These are phyloP conservation scores for Fragilariopsis cylindrus DNA, from an alignment of 108 stramenopile genomes.

Conservation along the genomic window DNA sequence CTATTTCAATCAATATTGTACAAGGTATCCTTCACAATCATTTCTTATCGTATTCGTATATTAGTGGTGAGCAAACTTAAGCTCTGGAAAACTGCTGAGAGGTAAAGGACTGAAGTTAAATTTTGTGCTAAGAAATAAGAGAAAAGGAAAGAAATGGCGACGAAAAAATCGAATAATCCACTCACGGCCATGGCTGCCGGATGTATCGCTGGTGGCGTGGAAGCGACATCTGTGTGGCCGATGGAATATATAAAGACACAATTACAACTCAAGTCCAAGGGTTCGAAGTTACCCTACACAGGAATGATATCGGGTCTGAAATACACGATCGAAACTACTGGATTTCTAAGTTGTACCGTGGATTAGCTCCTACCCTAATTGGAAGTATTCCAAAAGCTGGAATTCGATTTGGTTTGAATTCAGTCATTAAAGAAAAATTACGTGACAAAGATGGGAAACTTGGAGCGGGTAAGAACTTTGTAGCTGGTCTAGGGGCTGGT, in stretches of 20 bases:
- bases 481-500: conserved; percentile 95
- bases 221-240: conserved; percentile 92
- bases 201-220: conserved; percentile 80
- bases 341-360: conserved; percentile 88
- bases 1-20: too few species aligned
- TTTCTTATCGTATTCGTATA: too few species aligned
- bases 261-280: conserved; percentile 75
- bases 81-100: too few species aligned
- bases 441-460: conserved; percentile 84
- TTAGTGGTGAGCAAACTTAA: too few species aligned
- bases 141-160: neutral
- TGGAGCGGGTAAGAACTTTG: conserved; percentile 84
- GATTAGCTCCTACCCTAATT: conserved; percentile 89
- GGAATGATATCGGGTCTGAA: conserved; percentile 84
- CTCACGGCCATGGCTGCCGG: conserved; percentile 81
- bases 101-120: too few species aligned
- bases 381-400: conserved; percentile 95
- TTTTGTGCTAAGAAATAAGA: neutral
- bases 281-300: conserved; percentile 70
- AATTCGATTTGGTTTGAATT: conserved; percentile 96
- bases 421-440: conserved; percentile 77
- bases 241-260: conserved; percentile 94
- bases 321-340: conserved; percentile 87
- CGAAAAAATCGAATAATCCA: conserved; percentile 70
- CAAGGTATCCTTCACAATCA: too few species aligned